Base-by-base conservation (phyloP, 352 stramenopile genomes). In the Globisporangium ultimum region DNA sequence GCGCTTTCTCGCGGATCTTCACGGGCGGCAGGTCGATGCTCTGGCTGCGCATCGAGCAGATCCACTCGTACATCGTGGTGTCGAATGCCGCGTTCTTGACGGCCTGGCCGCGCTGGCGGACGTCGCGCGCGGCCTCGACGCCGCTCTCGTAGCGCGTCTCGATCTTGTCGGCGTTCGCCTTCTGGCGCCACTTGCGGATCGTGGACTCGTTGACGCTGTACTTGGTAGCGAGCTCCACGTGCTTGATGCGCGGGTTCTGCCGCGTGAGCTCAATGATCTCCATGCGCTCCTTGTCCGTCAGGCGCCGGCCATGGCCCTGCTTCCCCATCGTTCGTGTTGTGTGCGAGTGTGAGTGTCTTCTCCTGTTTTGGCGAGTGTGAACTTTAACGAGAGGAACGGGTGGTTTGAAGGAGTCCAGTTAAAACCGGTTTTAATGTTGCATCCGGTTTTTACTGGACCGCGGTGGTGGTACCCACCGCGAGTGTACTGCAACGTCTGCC, bases 271-370 rank as follows among this genome's bases (percentile, higher is more conserved):
- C 72, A 53, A 83, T 75, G 71, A 86, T 88, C 62, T 86, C 73
- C 63, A 88, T 67, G 58, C 78, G 78, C 70, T 88, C 74, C 52
- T 67, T 72, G 63, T 85, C 78, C 4, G 78, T 88, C 24, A 88
- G 67, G 2, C 78, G 71, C 20, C 69, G 68, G 1, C 76, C 76
- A 18, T 58, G 56, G 49, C 76, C 71, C 48, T 80, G 75, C 64
- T 68, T 78, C 22, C 70, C 67, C 61, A 76, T 75, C 22, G 6
- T 40, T 18, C 5, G n/a, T 15, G 34, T 21, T n/a, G n/a, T n/a
- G n/a, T n/a, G n/a, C n/a, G n/a, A n/a, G n/a, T n/a, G n/a, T n/a
- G n/a, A n/a, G n/a, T n/a, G n/a, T n/a, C n/a, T n/a, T n/a, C n/a
- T 55, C n/a, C 12, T 34, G 2, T 20, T 20, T n/a, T 57, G 47